Conservation (phyloP, 495 filamentous ascomycete species). For the Neurospora sp. region DNA sequence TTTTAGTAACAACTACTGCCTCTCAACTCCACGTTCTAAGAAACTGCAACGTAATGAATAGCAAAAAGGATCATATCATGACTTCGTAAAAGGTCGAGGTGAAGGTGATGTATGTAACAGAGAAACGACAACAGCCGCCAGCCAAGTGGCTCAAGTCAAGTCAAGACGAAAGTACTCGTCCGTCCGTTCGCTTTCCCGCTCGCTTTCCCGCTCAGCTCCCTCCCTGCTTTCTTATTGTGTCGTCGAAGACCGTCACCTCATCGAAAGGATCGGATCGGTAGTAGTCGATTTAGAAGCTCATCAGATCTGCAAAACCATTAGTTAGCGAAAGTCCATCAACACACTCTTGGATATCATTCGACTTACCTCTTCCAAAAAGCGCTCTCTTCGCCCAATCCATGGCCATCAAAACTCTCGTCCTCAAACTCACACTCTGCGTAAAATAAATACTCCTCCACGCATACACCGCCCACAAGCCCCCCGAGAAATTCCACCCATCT, state of each 20-base stretch:
- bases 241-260: background rate
- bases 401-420: constrained; percentile 80
- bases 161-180: background rate
- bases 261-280: background rate
- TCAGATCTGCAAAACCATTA: too few relatives aligned
- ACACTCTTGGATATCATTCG: too few relatives aligned
- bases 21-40: too few relatives aligned
- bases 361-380: constrained; percentile 54
- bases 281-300: constrained; percentile 46
- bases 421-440: constrained; percentile 89
- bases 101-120: background rate
- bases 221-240: background rate
- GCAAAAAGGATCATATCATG: background rate
- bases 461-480: constrained; percentile 89
- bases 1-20: too few relatives aligned
- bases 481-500: constrained; percentile 62
- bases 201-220: background rate
- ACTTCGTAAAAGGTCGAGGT: background rate
- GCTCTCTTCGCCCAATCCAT: constrained; percentile 99
- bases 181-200: background rate
- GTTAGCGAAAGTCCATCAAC: too few relatives aligned
- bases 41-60: background rate
- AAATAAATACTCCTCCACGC: constrained; percentile 97
- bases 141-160: background rate
- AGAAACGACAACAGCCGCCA: background rate